These are phyloP conservation scores for Sporisorium graminicola DNA, from an alignment of 1,284 basidiomycete genomes.

Conservation along the genomic window DNA sequence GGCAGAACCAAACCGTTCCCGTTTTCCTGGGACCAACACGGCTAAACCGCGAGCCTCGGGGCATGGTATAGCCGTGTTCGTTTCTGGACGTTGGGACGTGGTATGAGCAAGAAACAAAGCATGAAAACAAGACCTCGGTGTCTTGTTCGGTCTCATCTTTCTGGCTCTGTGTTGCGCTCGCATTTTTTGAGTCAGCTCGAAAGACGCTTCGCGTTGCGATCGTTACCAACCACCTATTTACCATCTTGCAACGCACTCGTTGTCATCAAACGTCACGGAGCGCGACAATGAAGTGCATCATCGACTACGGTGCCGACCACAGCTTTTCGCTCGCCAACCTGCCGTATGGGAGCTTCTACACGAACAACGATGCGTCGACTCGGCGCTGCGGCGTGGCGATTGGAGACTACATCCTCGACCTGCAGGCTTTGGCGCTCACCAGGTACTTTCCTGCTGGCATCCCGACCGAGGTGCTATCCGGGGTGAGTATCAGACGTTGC, in stretches of 20 bases:
- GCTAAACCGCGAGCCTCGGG: not conserved
- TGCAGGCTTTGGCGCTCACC: conserved; percentile 33
- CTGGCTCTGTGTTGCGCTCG: too few relatives aligned
- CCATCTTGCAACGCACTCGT: too few relatives aligned
- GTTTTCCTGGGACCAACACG: not conserved
- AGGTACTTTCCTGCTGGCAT: not conserved
- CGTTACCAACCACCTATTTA: not conserved
- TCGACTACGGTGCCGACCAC: conserved; percentile 25
- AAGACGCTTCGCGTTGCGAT: too few relatives aligned
- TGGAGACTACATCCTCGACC: conserved; percentile 51
- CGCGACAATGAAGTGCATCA: conserved; percentile 20
- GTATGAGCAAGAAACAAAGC: too few relatives aligned
- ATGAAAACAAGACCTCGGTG: too few relatives aligned
- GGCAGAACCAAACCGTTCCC: not conserved
- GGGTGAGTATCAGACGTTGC: too few relatives aligned
- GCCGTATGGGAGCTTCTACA: conserved; percentile 54
- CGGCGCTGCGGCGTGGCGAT: conserved; percentile 45
- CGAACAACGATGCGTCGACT: not conserved
- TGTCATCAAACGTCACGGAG: too few relatives aligned
- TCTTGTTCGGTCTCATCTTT: not conserved
- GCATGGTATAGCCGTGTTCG: too few relatives aligned
- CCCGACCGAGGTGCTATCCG: not conserved
- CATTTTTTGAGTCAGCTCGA: too few relatives aligned
- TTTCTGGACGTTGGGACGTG: too few relatives aligned
- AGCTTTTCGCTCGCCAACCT: conserved; percentile 55